Percentiles rank a stretch among this genome's conserved stretches.
phyloP scores from a whole-genome alignment of 257 asterid species.

The Linaria vulgaris region DNA sequence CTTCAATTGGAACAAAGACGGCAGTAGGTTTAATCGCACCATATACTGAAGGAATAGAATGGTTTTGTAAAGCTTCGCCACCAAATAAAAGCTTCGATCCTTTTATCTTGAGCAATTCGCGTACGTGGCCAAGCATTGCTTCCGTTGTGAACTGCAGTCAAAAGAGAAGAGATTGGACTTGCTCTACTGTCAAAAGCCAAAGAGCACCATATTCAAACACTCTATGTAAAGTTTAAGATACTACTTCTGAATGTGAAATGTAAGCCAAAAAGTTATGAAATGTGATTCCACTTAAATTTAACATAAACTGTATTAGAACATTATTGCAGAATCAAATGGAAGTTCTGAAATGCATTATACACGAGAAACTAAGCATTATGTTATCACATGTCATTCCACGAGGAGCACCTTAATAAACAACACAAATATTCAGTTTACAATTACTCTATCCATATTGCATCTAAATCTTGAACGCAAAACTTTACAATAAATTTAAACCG shows the following conservation, averaged over 20 bases:
- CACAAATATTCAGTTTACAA: neutral
- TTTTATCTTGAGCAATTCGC: slow-evolving; percentile 68
- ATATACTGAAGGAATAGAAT: slow-evolving; percentile 77
- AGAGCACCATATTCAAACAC: no score
- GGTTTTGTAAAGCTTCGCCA: slow-evolving; percentile 73
- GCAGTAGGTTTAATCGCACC: slow-evolving; percentile 98
- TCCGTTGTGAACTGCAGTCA: slow-evolving; percentile 70
- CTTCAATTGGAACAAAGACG: slow-evolving; percentile 82
- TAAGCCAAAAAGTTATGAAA: no score
- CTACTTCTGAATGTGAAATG: neutral
- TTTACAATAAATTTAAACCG: neutral
- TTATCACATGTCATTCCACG: no score
- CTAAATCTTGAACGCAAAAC: neutral
- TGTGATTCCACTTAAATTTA: no score
- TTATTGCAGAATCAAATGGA: no score
- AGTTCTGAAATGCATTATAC: no score
- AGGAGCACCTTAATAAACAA: no score
- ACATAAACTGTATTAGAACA: no score
- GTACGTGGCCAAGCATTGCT: slow-evolving; percentile 72
- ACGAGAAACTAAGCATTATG: no score
- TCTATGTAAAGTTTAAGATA: neutral
- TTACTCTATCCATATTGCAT: neutral
- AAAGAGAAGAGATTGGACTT: neutral
- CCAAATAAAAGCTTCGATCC: slow-evolving; percentile 90
- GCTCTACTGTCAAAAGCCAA: neutral